Conservation (phyloP, 2,329 filamentous ascomycete genomes). For the Neurospora sp. region DNA sequence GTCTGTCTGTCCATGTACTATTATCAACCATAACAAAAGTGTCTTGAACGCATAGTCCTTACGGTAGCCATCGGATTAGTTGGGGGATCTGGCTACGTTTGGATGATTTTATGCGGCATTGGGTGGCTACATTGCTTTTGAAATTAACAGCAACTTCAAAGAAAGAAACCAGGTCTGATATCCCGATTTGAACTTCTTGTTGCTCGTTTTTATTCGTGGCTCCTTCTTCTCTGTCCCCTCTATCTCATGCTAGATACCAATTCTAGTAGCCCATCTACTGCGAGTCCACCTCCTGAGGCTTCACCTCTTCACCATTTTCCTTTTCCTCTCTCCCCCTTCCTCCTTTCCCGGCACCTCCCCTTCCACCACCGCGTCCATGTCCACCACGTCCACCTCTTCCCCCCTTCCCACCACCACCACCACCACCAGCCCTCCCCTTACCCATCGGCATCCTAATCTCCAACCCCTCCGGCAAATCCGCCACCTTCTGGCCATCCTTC, state of each 20-base stretch:
- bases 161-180: neutral
- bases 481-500: slow-evolving; percentile 56
- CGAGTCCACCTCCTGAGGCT: neutral
- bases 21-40: neutral
- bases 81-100: neutral
- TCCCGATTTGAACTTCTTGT: neutral
- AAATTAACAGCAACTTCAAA: neutral
- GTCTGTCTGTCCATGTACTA: neutral
- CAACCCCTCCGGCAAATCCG: slow-evolving; percentile 55
- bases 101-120: neutral
- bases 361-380: slow-evolving; percentile 1
- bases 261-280: neutral
- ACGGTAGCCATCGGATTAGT: neutral
- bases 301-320: neutral
- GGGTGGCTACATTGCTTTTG: neutral
- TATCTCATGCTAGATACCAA: neutral
- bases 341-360: neutral
- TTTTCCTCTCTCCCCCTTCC: neutral
- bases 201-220: neutral
- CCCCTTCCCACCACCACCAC: slow-evolving; percentile 18
- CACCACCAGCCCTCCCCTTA: slow-evolving; percentile 33
- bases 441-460: slow-evolving; percentile 37
- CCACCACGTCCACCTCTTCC: slow-evolving; percentile 13
- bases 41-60: neutral
- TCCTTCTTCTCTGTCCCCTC: neutral